These are phyloP conservation scores for Populus pruinosa DNA, from an alignment of 345 rosid species.

Conservation along the genomic window DNA sequence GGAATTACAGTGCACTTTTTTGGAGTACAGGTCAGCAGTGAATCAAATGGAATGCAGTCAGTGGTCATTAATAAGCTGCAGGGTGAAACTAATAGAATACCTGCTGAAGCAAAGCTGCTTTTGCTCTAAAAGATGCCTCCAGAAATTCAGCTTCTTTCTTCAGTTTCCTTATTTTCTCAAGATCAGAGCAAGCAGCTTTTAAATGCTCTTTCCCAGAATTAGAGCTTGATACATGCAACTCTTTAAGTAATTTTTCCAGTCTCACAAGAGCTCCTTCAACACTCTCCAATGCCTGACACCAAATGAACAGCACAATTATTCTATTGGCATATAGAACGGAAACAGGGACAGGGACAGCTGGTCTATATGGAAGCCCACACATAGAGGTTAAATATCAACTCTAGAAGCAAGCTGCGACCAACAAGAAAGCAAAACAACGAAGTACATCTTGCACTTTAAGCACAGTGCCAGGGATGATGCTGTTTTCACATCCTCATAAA, in stretches of 20 bases:
- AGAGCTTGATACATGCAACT: conserved; percentile 71
- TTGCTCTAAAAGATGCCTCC: conserved; percentile 93
- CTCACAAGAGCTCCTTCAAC: conserved; percentile 83
- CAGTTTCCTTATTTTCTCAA: conserved; percentile 90
- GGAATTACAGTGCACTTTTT: background rate
- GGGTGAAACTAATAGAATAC: conserved; percentile 32
- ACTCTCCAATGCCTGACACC: conserved; percentile 77
- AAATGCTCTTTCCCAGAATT: conserved; percentile 78
- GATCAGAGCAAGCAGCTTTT: conserved; percentile 95
- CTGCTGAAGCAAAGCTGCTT: conserved; percentile 82
- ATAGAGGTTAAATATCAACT: conserved; percentile 6
- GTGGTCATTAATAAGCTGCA: background rate
- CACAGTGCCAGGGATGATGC: background rate
- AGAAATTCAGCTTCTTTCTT: conserved; percentile 98
- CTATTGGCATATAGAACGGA: background rate
- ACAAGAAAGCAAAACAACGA: background rate
- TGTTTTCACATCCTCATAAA: background rate
- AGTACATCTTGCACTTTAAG: background rate
- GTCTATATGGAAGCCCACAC: background rate
- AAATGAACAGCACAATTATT: conserved; percentile 9
- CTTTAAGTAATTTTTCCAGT: conserved; percentile 78
- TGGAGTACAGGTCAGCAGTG: background rate
- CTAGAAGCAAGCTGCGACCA: background rate
- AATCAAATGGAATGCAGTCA: background rate
- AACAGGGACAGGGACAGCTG: conserved; percentile 1